Evolutionary conservation across 2,329 filamentous ascomycete species (phyloP).

Genomic region (Calonectria pauciramosa): DNA sequence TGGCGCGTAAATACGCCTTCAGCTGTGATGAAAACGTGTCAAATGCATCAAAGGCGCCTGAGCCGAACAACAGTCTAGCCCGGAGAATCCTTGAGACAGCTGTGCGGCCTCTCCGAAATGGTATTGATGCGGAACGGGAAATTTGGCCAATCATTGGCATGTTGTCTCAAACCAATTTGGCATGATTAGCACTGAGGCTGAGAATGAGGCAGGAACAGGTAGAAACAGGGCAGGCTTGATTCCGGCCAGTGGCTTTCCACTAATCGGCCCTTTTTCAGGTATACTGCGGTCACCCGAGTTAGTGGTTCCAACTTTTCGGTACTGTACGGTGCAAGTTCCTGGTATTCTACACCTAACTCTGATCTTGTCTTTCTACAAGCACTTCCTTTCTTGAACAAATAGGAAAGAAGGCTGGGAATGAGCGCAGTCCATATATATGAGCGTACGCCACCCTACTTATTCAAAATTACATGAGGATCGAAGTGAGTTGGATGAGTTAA

Average conservation of each 20-base stretch:
- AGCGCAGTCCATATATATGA: not conserved
- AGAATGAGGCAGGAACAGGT: not conserved
- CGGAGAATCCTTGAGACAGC: not conserved
- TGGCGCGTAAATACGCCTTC: not conserved
- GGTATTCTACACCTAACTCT: not conserved
- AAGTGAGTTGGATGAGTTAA: not conserved
- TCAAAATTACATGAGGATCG: not conserved
- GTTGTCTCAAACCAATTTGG: not conserved
- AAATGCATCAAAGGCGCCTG: not conserved
- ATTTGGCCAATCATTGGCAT: not conserved
- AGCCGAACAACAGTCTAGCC: not conserved
- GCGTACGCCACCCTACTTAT: not conserved
- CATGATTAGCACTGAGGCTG: not conserved
- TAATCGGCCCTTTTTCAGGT: not conserved
- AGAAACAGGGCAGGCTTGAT: not conserved
- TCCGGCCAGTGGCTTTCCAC: not conserved
- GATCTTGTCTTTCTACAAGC: too few relatives aligned
- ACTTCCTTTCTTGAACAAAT: too few relatives aligned
- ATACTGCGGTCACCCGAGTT: not conserved
- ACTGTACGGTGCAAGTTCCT: not conserved
- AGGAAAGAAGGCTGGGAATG: too few relatives aligned
- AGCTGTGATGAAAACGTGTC: not conserved
- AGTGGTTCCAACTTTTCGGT: not conserved
- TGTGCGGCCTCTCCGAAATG: not conserved
- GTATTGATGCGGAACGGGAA: not conserved